Percentiles rank a stretch among this genome's conserved stretches.
Evolutionary conservation across 495 filamentous ascomycete genomes (phyloP).

Genomic region (Aspergillus diversus): DNA sequence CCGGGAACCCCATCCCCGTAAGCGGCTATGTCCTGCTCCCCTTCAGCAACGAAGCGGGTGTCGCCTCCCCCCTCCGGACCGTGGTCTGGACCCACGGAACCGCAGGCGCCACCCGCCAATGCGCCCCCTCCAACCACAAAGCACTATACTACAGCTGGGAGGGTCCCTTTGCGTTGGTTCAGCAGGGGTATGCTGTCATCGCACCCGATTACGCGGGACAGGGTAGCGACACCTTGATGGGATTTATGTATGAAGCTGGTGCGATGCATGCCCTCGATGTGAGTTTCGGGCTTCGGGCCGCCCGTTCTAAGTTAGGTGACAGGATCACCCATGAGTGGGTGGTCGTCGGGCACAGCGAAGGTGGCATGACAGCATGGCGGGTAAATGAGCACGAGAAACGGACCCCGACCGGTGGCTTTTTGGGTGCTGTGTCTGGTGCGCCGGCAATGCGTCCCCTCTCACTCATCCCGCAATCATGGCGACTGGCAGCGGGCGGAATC

Average conservation of each 20-base stretch:
- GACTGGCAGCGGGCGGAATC: conserved; percentile 3
- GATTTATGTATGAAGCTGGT: conserved; percentile 8
- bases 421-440: conserved; percentile 18
- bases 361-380: conserved; percentile 14
- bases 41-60: neutral
- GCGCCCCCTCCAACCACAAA: conserved; percentile 15
- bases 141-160: conserved; percentile 9
- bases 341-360: conserved; percentile 17
- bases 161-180: conserved; percentile 8
- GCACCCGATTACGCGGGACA: conserved; percentile 20
- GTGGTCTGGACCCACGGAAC: conserved; percentile 19
- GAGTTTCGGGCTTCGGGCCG: conserved; percentile 7
- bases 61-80: neutral
- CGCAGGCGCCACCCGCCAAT: conserved; percentile 7
- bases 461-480: conserved; percentile 9
- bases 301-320: neutral
- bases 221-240: conserved; percentile 4
- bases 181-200: conserved; percentile 14
- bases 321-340: conserved; percentile 10
- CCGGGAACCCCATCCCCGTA: conserved; percentile 5
- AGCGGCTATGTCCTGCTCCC: conserved; percentile 10
- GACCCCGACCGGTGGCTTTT: conserved; percentile 5
- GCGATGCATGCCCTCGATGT: conserved; percentile 10
- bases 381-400: conserved; percentile 4
- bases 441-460: conserved; percentile 11